phyloP scores from a whole-genome alignment of 2,329 filamentous ascomycete species.

The Pseudocercospora fuligena region DNA sequence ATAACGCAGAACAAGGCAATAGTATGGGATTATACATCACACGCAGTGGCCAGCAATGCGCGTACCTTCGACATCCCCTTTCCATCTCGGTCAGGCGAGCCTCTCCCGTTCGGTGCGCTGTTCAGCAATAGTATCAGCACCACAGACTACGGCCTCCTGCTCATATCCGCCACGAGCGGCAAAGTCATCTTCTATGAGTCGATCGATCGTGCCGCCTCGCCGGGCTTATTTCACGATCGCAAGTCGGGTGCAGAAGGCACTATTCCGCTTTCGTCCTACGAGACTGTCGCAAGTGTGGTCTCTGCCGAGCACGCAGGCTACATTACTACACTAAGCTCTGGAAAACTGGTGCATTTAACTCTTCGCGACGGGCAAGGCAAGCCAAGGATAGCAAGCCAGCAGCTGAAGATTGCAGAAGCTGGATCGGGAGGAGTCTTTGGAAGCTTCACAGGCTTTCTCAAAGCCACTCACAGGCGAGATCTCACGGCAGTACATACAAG shows the following conservation, averaged over 20 bases:
- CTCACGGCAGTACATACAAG: conserved; percentile 81
- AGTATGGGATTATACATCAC: conserved; percentile 82
- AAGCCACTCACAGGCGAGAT: conserved; percentile 71
- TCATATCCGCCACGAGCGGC: conserved; percentile 82
- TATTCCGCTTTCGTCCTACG: conserved; percentile 74
- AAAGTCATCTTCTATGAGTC: conserved; percentile 95
- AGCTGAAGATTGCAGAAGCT: conserved; percentile 68
- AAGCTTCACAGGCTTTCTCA: conserved; percentile 77
- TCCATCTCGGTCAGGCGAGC: conserved; percentile 68
- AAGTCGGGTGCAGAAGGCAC: conserved; percentile 77
- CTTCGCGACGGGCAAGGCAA: conserved; percentile 86
- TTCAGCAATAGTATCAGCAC: conserved; percentile 77
- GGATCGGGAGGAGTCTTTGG: conserved; percentile 73
- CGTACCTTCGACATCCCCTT: conserved; percentile 81
- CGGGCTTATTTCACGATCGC: conserved; percentile 82
- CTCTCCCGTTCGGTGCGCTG: conserved; percentile 80
- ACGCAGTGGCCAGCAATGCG: conserved; percentile 70
- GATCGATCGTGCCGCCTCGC: conserved; percentile 82
- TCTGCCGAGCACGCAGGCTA: conserved; percentile 88
- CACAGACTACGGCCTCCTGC: conserved; percentile 82
- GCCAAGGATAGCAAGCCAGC: conserved; percentile 77
- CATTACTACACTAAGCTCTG: conserved; percentile 81
- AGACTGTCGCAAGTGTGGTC: conserved; percentile 76
- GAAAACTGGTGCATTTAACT: conserved; percentile 83
- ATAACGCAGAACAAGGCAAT: conserved; percentile 82